These are phyloP conservation scores for Lepiota venenata DNA, from an alignment of 768 basidiomycete species.

Conservation along the genomic window DNA sequence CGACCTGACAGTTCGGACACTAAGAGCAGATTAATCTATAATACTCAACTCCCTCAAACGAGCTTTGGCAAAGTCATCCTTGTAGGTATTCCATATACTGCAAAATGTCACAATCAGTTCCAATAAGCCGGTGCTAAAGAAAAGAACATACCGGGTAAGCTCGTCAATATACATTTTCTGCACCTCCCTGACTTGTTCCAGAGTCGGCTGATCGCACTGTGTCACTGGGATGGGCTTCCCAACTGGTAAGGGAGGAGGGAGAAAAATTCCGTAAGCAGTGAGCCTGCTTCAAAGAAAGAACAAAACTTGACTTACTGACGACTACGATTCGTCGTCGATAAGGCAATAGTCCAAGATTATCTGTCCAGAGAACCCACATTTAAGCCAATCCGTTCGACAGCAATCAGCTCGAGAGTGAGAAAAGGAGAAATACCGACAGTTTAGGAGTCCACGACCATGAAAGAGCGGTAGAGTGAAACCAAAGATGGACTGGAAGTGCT, in stretches of 20 bases:
- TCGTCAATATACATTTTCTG: conserved; percentile 92
- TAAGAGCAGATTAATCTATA: conserved; percentile 47
- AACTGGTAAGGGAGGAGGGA: conserved; percentile 44
- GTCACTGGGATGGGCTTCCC: conserved; percentile 84
- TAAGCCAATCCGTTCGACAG: neutral
- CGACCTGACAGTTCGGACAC: neutral
- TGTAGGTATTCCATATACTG: conserved; percentile 97
- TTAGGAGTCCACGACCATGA: conserved; percentile 91
- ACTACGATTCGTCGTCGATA: conserved; percentile 95
- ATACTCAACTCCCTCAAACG: conserved; percentile 76
- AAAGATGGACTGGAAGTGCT: conserved; percentile 87
- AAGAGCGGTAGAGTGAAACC: conserved; percentile 98
- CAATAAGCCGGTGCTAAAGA: neutral
- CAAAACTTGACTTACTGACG: conserved; percentile 67
- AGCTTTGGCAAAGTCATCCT: conserved; percentile 87
- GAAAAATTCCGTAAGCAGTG: neutral
- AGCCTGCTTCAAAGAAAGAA: neutral
- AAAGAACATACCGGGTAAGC: conserved; percentile 61
- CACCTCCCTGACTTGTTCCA: conserved; percentile 73
- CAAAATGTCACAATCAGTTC: neutral
- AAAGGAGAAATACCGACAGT: conserved; percentile 72
- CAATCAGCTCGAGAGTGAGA: neutral
- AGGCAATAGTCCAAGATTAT: conserved; percentile 94
- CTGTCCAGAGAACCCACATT: conserved; percentile 33
- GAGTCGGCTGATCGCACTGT: conserved; percentile 74